Evolutionary conservation across 1,284 basidiomycete genomes (phyloP), one percentile per base, ranked within the genome.

Genomic region (Apiotrichum domesticum): DNA sequence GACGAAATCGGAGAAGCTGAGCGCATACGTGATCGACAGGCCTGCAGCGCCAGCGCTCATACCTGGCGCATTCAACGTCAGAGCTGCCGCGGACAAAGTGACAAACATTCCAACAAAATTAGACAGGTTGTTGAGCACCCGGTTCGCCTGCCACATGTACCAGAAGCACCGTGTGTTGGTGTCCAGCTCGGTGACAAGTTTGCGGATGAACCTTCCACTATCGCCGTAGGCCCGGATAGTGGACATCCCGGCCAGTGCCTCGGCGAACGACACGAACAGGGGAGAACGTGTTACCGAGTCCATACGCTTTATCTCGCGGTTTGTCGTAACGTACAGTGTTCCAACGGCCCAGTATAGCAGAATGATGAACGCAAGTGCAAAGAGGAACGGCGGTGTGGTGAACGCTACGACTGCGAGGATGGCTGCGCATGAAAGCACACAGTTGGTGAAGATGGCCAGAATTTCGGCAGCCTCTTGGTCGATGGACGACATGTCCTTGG

Each of bases 171-270:
- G 68, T 6, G 77, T 77, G 61, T 80, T 80, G 55, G 71, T 73
- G 63, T 82, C 80, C 29, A 81, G 57, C 29, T 77, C 72, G 8
- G 70, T 53, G 59, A 80, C 71, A 21, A 79, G 64, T 52, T 78
- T 74, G 33, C 70, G 57, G 47, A 77, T 73, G 68, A 81, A 81
- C 8, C 79, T 70, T 4, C 74, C 72, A 15, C 72, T 71, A 52
- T 80, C 80, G 49, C 78, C 80, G 55, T 79, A 82, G 0, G 80
- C 78, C 34, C 81, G 72, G 41, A 83, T 79, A 0, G 79, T 79
- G 0, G 74, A 72, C 58, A 80, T 78, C 21, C 81, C 80, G 4
- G 73, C 70, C 9, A 77, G 64, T 13, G 69, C 72, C 55, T 77
- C 76, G 15, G 71, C 68, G 69, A 83, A 83, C 55, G 76, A 78